Conservation (phyloP, 495 filamentous ascomycete genomes). For the Hapsidospora chrysogenum region DNA sequence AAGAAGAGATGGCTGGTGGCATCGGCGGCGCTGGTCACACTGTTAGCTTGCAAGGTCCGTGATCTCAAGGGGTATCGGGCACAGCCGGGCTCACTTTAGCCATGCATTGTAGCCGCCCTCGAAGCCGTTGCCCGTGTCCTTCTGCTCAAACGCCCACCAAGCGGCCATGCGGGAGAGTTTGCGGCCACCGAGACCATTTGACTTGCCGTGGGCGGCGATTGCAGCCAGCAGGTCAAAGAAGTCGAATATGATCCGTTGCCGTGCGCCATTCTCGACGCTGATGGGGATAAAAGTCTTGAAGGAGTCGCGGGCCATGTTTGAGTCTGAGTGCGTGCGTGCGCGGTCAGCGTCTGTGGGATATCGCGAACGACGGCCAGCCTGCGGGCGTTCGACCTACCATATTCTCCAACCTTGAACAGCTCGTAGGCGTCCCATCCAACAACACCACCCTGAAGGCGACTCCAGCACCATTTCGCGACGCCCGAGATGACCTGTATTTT, state of each 20-base stretch:
- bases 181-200: constrained; percentile 80
- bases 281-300: constrained; percentile 94
- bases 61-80: background rate
- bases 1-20: constrained; percentile 95
- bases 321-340: constrained; percentile 40
- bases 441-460: constrained; percentile 75
- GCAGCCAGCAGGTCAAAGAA: constrained; percentile 93
- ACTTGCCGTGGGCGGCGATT: constrained; percentile 64
- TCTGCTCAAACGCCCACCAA: constrained; percentile 97
- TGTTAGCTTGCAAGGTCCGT: constrained; percentile 8
- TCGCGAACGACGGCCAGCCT: background rate
- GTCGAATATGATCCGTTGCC: constrained; percentile 79
- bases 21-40: constrained; percentile 59
- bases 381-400: constrained; percentile 39
- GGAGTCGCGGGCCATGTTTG: constrained; percentile 76
- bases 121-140: constrained; percentile 76
- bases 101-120: constrained; percentile 86
- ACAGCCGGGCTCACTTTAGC: constrained; percentile 24
- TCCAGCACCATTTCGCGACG: constrained; percentile 98
- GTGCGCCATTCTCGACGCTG: constrained; percentile 76
- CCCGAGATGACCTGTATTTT: constrained; percentile 92
- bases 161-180: constrained; percentile 91
- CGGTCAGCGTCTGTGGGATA: background rate
- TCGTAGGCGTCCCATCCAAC: constrained; percentile 97
- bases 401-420: constrained; percentile 84